A percentile compares a stretch with the other conserved stretches of the same genome.
Conservation (phyloP, 129 eudicot genomes). For the Escallonia herrerae region DNA sequence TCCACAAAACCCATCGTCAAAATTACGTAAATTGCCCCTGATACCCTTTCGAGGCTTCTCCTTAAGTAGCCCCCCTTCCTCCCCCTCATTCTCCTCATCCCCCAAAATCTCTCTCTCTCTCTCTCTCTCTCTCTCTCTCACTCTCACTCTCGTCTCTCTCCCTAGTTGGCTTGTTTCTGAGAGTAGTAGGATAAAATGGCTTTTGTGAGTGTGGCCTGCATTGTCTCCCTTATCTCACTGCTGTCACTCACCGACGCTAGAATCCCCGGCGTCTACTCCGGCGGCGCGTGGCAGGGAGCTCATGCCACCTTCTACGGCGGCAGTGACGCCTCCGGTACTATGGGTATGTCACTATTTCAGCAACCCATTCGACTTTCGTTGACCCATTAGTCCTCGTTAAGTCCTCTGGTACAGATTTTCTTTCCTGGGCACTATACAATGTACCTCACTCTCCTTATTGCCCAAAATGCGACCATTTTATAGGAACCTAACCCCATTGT, state of each 20-base stretch:
- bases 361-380: background rate
- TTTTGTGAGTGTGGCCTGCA: slow-evolving; percentile 12
- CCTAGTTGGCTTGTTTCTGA: background rate
- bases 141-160: background rate
- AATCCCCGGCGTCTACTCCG: slow-evolving; percentile 67
- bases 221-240: slow-evolving; percentile 18
- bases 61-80: slow-evolving; percentile 38
- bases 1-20: background rate
- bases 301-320: slow-evolving; percentile 92
- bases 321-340: slow-evolving; percentile 85
- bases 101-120: background rate
- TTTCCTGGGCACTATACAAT: no score
- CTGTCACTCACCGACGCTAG: slow-evolving; percentile 32
- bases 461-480: no score
- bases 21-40: slow-evolving; percentile 29
- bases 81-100: slow-evolving; percentile 21
- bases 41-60: slow-evolving; percentile 13
- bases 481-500: no score
- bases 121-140: background rate
- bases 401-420: no score
- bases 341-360: slow-evolving; percentile 40
- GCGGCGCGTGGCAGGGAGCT: slow-evolving; percentile 66
- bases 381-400: no score
- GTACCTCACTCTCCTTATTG: no score
- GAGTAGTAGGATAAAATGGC: slow-evolving; percentile 17